Evolutionary conservation across 495 filamentous ascomycete genomes (phyloP).

Genomic region (Hypoxylon lenormandii): DNA sequence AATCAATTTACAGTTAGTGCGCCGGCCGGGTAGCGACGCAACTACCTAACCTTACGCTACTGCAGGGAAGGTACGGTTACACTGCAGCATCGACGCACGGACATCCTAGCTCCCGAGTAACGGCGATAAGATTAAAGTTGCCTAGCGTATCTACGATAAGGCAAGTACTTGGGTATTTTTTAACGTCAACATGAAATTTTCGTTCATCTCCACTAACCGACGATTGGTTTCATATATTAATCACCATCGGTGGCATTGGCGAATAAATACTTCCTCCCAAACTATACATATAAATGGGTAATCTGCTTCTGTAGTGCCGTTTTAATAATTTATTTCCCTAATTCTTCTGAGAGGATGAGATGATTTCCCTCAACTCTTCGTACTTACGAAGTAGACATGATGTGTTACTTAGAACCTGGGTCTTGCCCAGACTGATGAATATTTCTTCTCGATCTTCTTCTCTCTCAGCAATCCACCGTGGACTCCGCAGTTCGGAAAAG

Average conservation of each 20-base stretch:
- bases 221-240: neutral
- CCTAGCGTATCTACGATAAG: no score
- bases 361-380: conserved; percentile 43
- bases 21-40: no score
- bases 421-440: conserved; percentile 8
- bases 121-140: no score
- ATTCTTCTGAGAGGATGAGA: conserved; percentile 32
- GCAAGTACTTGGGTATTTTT: no score
- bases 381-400: conserved; percentile 45
- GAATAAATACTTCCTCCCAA: conserved; percentile 1
- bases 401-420: conserved; percentile 30
- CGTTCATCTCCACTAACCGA: no score
- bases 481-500: conserved; percentile 48
- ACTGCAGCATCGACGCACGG: no score
- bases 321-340: neutral
- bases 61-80: neutral
- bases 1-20: conserved; percentile 2
- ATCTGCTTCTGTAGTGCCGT: neutral
- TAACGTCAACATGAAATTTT: no score
- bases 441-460: conserved; percentile 42
- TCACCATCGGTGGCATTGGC: neutral
- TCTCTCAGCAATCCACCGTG: conserved; percentile 51
- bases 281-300: neutral
- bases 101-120: no score
- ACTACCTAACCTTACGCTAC: no score